Conservation (phyloP, 179 eudicot genomes). For the Spergularia azorica region DNA sequence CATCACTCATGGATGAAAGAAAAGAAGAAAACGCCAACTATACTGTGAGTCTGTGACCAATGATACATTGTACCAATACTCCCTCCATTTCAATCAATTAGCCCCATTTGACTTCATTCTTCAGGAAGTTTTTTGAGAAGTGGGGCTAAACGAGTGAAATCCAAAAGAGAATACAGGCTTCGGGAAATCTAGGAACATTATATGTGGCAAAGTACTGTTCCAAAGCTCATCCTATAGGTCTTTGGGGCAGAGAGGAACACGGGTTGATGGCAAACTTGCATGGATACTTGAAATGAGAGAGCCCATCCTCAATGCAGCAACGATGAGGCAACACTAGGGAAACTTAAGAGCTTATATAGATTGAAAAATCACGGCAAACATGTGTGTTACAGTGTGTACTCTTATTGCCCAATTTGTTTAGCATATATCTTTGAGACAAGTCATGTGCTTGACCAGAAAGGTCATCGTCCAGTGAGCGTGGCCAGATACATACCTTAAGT, state of each 20-base stretch:
- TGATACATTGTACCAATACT: neutral
- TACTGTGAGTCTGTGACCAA: constrained; percentile 1
- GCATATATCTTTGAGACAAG: neutral
- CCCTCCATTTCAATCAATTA: neutral
- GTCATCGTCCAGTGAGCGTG: neutral
- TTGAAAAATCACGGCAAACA: neutral
- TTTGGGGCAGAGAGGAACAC: neutral
- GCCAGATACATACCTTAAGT: no score
- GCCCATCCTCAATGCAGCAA: neutral
- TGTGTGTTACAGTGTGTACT: neutral
- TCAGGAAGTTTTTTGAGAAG: neutral
- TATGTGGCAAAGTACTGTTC: neutral
- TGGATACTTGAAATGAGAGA: neutral
- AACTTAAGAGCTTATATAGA: neutral
- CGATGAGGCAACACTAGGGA: neutral
- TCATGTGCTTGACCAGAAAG: neutral
- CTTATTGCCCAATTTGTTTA: neutral
- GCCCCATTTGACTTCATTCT: neutral
- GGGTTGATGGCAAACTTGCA: neutral
- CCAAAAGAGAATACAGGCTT: neutral
- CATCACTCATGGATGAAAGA: neutral
- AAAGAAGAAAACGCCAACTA: neutral
- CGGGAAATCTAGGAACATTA: neutral
- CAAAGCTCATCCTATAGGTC: neutral
- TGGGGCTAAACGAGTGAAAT: neutral